A percentile compares a stretch with the other conserved stretches of the same genome.
Evolutionary conservation across 352 stramenopile genomes (phyloP).

Genomic region (Phytopythium vexans): DNA sequence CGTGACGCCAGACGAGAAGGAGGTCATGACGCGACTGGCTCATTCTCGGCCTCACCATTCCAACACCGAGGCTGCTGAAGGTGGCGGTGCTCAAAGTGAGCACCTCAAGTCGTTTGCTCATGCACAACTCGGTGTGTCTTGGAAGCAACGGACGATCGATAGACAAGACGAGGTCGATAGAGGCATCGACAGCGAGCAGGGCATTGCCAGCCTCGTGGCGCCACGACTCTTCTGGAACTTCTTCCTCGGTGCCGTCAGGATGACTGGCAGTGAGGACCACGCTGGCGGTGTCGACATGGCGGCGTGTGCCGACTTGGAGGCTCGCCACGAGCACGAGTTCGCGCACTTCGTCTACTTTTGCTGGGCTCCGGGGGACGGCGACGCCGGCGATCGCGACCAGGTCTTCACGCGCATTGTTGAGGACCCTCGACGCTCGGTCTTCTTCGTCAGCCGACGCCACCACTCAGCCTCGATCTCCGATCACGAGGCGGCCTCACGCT

Average conservation of each 20-base stretch:
- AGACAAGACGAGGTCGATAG: neutral
- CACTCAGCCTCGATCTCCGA: neutral
- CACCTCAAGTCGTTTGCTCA: too few species aligned
- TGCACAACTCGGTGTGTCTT: too few species aligned
- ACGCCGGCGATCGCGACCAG: neutral
- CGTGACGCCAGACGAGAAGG: conserved; percentile 18
- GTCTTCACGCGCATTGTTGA: conserved; percentile 15
- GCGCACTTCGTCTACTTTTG: conserved; percentile 55
- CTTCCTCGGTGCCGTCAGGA: conserved; percentile 15
- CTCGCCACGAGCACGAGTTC: conserved; percentile 33
- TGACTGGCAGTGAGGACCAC: too few species aligned
- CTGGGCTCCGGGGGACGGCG: conserved; percentile 13
- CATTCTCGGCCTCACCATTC: neutral
- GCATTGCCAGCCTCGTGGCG: conserved; percentile 4
- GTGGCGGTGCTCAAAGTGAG: neutral
- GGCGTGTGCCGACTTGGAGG: conserved; percentile 30
- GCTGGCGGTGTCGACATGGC: conserved; percentile 19
- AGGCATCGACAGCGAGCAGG: neutral
- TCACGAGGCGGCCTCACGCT: conserved; percentile 13
- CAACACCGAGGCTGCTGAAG: neutral
- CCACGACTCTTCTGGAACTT: conserved; percentile 60
- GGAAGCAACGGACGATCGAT: too few species aligned
- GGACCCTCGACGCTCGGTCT: conserved; percentile 30
- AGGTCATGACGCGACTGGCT: conserved; percentile 7
- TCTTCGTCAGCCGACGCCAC: conserved; percentile 17